These are phyloP conservation scores for Pythium periplocum DNA, from an alignment of 352 stramenopile species.

Conservation along the genomic window DNA sequence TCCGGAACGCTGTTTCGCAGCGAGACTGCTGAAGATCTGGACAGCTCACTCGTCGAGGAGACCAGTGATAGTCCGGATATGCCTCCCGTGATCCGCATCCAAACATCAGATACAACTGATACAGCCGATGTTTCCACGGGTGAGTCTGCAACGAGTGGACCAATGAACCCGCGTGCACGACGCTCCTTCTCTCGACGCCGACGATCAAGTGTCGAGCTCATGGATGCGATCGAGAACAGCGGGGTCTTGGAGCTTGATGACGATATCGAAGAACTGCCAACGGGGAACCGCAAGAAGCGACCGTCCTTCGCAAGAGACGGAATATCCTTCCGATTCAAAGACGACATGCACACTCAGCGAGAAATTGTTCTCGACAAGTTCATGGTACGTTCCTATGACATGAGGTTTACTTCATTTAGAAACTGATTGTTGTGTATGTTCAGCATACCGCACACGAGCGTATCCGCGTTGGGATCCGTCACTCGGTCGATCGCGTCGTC, in stretches of 20 bases:
- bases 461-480: conserved; percentile 52
- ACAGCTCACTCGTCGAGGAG: too few relatives aligned
- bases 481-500: conserved; percentile 27
- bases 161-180: conserved; percentile 7
- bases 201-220: conserved; percentile 59
- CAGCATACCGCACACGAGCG: conserved; percentile 58
- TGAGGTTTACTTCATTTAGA: neutral
- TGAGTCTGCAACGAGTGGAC: too few relatives aligned
- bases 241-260: too few relatives aligned
- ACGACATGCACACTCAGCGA: conserved; percentile 39
- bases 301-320: conserved; percentile 13
- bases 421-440: conserved; percentile 7
- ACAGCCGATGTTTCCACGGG: too few relatives aligned
- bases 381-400: conserved; percentile 42
- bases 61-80: too few relatives aligned
- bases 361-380: conserved; percentile 67
- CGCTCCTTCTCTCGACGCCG: conserved; percentile 26
- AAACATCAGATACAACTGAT: too few relatives aligned
- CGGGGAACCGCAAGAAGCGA: neutral
- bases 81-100: too few relatives aligned
- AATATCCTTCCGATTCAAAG: conserved; percentile 28
- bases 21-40: too few relatives aligned
- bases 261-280: too few relatives aligned
- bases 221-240: conserved; percentile 50
- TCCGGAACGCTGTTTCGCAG: neutral